These are phyloP conservation scores for Torulaspora maleeae DNA, from an alignment of 805 yeast genomes.

Conservation along the genomic window DNA sequence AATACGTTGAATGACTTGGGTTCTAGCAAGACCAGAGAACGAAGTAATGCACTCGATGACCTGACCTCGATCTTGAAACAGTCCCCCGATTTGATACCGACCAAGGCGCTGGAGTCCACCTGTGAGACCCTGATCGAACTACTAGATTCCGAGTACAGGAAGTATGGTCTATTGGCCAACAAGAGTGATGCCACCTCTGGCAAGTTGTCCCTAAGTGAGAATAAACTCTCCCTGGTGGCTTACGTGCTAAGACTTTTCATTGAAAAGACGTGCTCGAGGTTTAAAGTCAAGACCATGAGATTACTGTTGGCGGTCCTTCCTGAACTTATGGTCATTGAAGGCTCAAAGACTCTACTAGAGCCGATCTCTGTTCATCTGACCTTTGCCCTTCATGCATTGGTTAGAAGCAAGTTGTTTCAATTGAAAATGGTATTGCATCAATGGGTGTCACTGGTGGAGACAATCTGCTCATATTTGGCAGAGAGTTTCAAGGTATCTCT, in stretches of 20 bases:
- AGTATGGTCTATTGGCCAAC: constrained; percentile 12
- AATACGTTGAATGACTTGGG: constrained; percentile 30
- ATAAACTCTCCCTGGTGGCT: constrained; percentile 23
- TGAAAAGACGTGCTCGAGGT: constrained; percentile 27
- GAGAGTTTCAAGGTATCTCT: constrained; percentile 12
- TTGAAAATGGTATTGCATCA: constrained; percentile 24
- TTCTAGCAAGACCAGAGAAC: constrained; percentile 51
- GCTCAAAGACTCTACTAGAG: constrained; percentile 13
- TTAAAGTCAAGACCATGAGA: constrained; percentile 27
- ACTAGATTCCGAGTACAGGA: constrained; percentile 38
- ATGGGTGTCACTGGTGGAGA: constrained; percentile 24
- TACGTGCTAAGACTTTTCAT: constrained; percentile 30
- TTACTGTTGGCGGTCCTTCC: constrained; percentile 24
- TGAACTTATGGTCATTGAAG: constrained; percentile 19
- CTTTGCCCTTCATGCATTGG: constrained; percentile 20
- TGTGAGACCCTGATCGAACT: constrained; percentile 31
- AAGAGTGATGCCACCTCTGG: constrained; percentile 26
- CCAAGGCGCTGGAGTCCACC: constrained; percentile 22
- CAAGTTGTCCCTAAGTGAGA: constrained; percentile 32
- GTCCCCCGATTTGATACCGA: constrained; percentile 20
- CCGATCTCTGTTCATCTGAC: constrained; percentile 27
- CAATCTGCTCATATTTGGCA: constrained; percentile 12
- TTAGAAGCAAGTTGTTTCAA: constrained; percentile 21
- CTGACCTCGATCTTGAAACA: constrained; percentile 34
- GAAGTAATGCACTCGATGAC: constrained; percentile 47